These are phyloP conservation scores for Naganishia cerealis DNA, from an alignment of 1,284 basidiomycete genomes.

Conservation along the genomic window DNA sequence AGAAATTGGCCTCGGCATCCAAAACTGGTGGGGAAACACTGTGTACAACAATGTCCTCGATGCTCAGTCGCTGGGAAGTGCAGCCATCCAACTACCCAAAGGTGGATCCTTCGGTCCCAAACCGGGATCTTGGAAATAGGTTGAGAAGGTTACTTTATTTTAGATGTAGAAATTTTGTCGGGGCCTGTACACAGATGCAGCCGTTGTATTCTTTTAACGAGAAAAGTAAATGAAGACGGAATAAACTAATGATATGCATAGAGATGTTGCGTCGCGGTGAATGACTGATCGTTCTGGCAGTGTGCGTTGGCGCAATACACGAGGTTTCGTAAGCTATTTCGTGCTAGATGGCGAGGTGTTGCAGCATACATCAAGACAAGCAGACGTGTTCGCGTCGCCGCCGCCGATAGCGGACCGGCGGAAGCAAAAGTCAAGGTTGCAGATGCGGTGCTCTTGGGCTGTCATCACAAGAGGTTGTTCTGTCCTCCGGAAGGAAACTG, in stretches of 20 bases:
- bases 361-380: no score
- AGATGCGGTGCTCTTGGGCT: no score
- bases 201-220: constrained; percentile 12
- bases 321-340: no score
- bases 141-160: background rate
- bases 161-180: background rate
- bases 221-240: background rate
- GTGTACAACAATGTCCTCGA: constrained; percentile 40
- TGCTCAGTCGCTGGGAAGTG: constrained; percentile 33
- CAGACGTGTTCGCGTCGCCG: no score
- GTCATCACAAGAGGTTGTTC: no score
- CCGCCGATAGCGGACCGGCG: no score
- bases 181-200: background rate
- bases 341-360: no score
- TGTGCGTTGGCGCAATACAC: no score
- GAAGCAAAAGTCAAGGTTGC: no score
- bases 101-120: constrained; percentile 37
- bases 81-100: constrained; percentile 32
- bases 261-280: no score
- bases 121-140: constrained; percentile 29
- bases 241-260: background rate
- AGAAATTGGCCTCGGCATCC: constrained; percentile 28
- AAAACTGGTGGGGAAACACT: constrained; percentile 42
- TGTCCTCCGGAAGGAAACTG: no score
- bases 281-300: no score